Conservation (phyloP, 306 rosid species). For the Gleditsia sinensis region DNA sequence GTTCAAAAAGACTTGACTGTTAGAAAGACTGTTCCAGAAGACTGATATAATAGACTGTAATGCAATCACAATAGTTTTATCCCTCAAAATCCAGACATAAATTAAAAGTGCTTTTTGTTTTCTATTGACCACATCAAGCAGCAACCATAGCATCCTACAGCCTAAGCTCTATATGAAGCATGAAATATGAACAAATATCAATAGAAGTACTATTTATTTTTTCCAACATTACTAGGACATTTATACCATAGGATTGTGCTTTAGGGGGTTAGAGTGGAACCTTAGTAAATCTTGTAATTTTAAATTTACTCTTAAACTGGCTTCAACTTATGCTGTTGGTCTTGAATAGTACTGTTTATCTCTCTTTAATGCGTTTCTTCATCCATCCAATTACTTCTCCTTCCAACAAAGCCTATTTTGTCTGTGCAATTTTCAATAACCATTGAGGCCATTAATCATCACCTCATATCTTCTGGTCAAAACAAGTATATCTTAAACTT, state of each 20-base stretch:
- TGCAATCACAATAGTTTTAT: not conserved
- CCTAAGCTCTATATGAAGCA: not conserved
- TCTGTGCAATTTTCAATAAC: not conserved
- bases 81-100: not conserved
- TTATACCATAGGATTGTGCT: not conserved
- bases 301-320: not conserved
- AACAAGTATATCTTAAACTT: not conserved
- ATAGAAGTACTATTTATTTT: not conserved
- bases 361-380: not conserved
- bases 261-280: not conserved
- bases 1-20: not conserved
- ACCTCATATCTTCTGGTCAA: not conserved
- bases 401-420: not conserved
- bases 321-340: not conserved
- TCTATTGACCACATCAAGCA: not conserved
- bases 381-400: not conserved
- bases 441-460: not conserved
- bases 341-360: not conserved
- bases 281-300: not conserved
- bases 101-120: not conserved
- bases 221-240: not conserved
- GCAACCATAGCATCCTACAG: conserved; percentile 1
- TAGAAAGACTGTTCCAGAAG: not conserved
- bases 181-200: not conserved
- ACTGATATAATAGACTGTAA: not conserved